A percentile compares a stretch with the other conserved stretches of the same genome.
These are phyloP conservation scores for Rhodocollybia butyracea DNA, from an alignment of 768 basidiomycete species.

Conservation along the genomic window DNA sequence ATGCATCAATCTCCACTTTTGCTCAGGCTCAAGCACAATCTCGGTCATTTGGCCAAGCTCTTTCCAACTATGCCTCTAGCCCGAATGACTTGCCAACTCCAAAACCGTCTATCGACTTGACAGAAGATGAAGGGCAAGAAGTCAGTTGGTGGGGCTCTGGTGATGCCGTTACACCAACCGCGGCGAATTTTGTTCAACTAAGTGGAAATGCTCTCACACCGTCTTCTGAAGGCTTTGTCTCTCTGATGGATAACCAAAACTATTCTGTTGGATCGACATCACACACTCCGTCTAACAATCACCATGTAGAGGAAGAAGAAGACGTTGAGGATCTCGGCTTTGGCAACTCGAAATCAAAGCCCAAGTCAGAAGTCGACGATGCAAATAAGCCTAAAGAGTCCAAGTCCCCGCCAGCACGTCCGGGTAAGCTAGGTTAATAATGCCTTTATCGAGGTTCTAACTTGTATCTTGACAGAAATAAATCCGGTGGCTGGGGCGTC, in stretches of 20 bases:
- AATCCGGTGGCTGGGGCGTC: neutral
- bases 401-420: conserved; percentile 20
- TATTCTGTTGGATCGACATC: conserved; percentile 33
- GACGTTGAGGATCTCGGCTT: conserved; percentile 92
- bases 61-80: neutral
- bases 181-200: conserved; percentile 58
- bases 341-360: conserved; percentile 61
- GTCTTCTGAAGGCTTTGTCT: conserved; percentile 67
- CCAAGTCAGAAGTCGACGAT: conserved; percentile 32
- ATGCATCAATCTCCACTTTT: conserved; percentile 50
- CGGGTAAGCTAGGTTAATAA: conserved; percentile 22
- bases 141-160: conserved; percentile 65
- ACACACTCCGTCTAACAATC: conserved; percentile 5
- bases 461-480: neutral
- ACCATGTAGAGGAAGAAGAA: conserved; percentile 49
- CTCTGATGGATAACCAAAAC: conserved; percentile 68
- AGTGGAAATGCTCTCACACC: conserved; percentile 38
- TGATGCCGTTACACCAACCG: conserved; percentile 60
- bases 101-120: conserved; percentile 20
- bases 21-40: conserved; percentile 35
- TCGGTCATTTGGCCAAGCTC: conserved; percentile 26
- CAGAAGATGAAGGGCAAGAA: conserved; percentile 31
- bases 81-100: conserved; percentile 24
- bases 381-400: conserved; percentile 13
- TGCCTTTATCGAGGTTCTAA: neutral